Conservation (phyloP, 495 filamentous ascomycete genomes). For the Amorphotheca resinae region DNA sequence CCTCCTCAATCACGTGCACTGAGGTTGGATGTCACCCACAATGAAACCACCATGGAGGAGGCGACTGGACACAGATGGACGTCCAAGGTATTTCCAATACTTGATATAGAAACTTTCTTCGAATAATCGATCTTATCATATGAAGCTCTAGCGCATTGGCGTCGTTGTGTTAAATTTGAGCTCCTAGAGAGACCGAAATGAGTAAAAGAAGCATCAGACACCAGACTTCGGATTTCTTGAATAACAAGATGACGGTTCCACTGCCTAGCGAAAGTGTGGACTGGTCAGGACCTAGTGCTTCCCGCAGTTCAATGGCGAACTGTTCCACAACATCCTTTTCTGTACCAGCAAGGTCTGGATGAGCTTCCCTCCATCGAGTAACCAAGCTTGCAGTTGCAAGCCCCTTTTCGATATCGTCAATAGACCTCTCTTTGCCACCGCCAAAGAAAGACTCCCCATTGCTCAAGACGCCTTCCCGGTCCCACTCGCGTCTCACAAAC, state of each 20-base stretch:
- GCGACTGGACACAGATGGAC: no score
- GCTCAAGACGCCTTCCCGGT: constrained; percentile 13
- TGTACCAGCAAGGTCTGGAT: constrained; percentile 15
- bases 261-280: not conserved
- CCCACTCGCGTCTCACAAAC: constrained; percentile 21
- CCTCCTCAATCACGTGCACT: no score
- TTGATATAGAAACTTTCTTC: no score
- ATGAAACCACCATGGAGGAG: no score
- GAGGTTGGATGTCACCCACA: no score
- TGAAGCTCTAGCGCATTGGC: no score
- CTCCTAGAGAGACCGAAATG: no score
- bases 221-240: no score
- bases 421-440: not conserved
- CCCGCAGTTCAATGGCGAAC: constrained; percentile 6
- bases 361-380: constrained; percentile 16
- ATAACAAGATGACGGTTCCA: constrained; percentile 13
- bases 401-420: constrained; percentile 6
- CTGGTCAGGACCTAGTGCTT: constrained; percentile 3
- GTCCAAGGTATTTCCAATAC: no score
- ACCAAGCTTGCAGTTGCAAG: constrained; percentile 15
- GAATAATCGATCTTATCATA: no score
- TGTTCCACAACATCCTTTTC: constrained; percentile 14
- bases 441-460: constrained; percentile 16
- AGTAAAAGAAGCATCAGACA: no score
- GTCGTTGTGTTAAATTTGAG: no score